Percentiles rank a stretch among this genome's conserved stretches.
Conservation (phyloP, 345 rosid genomes). For the Populus pruinosa region DNA sequence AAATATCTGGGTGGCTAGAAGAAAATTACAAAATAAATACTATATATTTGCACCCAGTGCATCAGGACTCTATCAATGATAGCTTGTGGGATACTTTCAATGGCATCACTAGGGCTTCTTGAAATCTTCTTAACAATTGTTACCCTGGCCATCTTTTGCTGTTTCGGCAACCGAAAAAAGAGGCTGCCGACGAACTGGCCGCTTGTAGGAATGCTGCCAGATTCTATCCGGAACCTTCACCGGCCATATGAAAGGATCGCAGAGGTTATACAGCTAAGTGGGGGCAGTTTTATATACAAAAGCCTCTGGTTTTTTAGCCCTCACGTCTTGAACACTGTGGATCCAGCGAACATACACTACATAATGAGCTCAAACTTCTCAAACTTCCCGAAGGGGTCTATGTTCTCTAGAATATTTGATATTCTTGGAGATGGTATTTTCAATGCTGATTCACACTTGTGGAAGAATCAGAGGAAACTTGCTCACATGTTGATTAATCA, state of each 20-base stretch:
- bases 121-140: neutral
- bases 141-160: neutral
- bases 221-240: conserved; percentile 7
- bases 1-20: too few species aligned
- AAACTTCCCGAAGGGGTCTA: conserved; percentile 13
- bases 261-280: neutral
- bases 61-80: too few species aligned
- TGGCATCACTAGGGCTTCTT: conserved; percentile 6
- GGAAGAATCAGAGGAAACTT: conserved; percentile 4
- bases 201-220: conserved; percentile 18
- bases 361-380: conserved; percentile 21
- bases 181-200: conserved; percentile 20
- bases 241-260: conserved; percentile 7
- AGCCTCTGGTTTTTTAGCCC: conserved; percentile 6
- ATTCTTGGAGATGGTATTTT: conserved; percentile 22
- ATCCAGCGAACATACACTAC: conserved; percentile 13
- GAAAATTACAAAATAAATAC: too few species aligned
- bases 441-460: conserved; percentile 13
- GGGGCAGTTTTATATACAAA: neutral
- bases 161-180: neutral
- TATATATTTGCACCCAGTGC: too few species aligned
- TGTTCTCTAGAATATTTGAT: conserved; percentile 15
- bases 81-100: neutral
- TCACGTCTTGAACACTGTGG: conserved; percentile 1
- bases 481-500: too few species aligned